Evolutionary conservation across 2,329 filamentous ascomycete species (phyloP).

Genomic region (Colletotrichum paranaense): DNA sequence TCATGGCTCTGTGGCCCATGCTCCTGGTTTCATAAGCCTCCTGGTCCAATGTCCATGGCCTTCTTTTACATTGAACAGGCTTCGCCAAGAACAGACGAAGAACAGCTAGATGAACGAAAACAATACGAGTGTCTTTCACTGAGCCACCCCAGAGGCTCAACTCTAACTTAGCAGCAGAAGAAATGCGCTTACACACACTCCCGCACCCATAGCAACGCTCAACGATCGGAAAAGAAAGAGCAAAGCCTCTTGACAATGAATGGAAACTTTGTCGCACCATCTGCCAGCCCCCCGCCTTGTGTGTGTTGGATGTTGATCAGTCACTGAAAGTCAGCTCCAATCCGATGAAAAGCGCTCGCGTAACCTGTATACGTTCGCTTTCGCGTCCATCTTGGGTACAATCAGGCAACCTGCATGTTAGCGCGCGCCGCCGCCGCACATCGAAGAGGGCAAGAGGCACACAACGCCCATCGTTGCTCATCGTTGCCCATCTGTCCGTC

Average conservation of each 20-base stretch:
- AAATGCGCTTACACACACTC: background rate
- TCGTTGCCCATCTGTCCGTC: background rate
- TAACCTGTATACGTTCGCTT: slow-evolving; percentile 24
- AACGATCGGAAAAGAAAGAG: background rate
- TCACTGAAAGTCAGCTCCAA: slow-evolving; percentile 24
- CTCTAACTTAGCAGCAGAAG: slow-evolving; percentile 3
- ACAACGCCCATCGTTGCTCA: slow-evolving; percentile 8
- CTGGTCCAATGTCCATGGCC: background rate
- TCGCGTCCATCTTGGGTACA: slow-evolving; percentile 20
- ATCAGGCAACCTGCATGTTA: slow-evolving; percentile 23
- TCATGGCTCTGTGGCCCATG: slow-evolving; percentile 20
- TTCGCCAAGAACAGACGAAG: slow-evolving; percentile 21
- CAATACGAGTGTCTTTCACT: background rate
- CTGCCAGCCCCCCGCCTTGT: background rate
- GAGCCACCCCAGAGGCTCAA: slow-evolving; percentile 6
- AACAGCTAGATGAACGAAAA: slow-evolving; percentile 4
- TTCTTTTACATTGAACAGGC: slow-evolving; percentile 1
- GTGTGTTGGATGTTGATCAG: slow-evolving; percentile 10
- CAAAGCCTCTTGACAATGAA: background rate
- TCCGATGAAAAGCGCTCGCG: slow-evolving; percentile 17
- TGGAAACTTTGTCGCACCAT: slow-evolving; percentile 8
- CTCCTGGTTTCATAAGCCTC: slow-evolving; percentile 21
- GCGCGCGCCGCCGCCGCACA: slow-evolving; percentile 5
- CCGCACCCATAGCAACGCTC: background rate
- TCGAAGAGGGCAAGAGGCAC: slow-evolving; percentile 6